phyloP scores from a whole-genome alignment of 208 protist species.

The Herpetomonas tarakana region DNA sequence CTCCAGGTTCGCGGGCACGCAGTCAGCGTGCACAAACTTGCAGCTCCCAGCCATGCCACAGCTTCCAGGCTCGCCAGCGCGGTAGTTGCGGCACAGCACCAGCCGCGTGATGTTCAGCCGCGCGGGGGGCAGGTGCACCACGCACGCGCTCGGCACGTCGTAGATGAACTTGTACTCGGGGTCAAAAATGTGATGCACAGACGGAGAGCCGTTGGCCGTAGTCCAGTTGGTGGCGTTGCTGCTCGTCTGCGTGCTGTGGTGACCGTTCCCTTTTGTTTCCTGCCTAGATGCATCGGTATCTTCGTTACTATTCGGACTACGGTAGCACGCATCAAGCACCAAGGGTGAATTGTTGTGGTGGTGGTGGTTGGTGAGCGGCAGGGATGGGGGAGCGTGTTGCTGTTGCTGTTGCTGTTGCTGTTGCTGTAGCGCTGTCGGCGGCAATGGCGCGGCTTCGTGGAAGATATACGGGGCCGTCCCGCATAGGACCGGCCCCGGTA shows the following conservation, averaged over 20 bases:
- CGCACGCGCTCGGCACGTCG: conserved; percentile 40
- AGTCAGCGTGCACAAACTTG: conserved; percentile 82
- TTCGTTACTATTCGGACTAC: too few species aligned
- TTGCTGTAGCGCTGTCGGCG: conserved; percentile 3
- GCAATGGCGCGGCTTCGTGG: neutral
- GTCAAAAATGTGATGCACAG: conserved; percentile 61
- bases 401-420: conserved; percentile 10
- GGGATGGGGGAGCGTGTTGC: too few species aligned
- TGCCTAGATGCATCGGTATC: too few species aligned
- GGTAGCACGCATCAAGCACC: too few species aligned
- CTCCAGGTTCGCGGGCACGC: conserved; percentile 39
- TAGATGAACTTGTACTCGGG: conserved; percentile 63
- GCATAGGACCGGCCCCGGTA: too few species aligned
- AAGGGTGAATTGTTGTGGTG: too few species aligned
- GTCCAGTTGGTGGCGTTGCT: too few species aligned
- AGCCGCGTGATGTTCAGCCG: conserved; percentile 85
- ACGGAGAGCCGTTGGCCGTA: too few species aligned
- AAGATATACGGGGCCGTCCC: too few species aligned
- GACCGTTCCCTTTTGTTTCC: too few species aligned
- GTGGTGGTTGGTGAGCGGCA: too few species aligned
- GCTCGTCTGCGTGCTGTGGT: neutral
- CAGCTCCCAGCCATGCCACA: conserved; percentile 63
- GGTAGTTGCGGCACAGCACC: conserved; percentile 77
- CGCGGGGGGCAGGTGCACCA: conserved; percentile 60
- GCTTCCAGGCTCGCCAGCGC: conserved; percentile 30